These are phyloP conservation scores for Dillenia suffruticosa DNA, from an alignment of 164 flowering plant species.

Conservation along the genomic window DNA sequence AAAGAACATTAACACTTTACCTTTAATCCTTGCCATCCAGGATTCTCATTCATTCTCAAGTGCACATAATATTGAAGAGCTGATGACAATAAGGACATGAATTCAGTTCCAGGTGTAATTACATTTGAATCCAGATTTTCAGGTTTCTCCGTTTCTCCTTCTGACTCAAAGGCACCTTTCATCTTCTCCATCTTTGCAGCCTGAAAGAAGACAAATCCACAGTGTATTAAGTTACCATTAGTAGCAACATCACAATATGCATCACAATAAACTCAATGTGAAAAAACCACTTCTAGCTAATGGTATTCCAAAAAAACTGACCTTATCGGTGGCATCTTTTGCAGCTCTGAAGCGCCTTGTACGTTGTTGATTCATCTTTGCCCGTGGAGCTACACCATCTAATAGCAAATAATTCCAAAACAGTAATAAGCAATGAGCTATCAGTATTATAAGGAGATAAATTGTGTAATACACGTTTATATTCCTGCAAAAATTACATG, in stretches of 20 bases:
- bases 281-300: neutral
- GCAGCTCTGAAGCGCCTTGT: slow-evolving; percentile 45
- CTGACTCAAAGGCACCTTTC: slow-evolving; percentile 13
- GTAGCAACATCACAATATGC: too few relatives aligned
- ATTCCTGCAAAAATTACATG: neutral
- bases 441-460: neutral
- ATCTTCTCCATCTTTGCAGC: slow-evolving; percentile 20
- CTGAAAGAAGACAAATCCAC: slow-evolving; percentile 2
- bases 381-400: slow-evolving; percentile 57
- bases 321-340: slow-evolving; percentile 35
- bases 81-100: slow-evolving; percentile 44
- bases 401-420: neutral
- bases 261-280: neutral
- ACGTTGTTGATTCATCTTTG: slow-evolving; percentile 58
- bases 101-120: slow-evolving; percentile 64
- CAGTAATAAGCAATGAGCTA: neutral
- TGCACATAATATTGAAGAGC: slow-evolving; percentile 45
- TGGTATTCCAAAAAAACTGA: slow-evolving; percentile 7
- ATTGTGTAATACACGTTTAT: neutral
- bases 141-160: slow-evolving; percentile 14
- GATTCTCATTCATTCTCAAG: slow-evolving; percentile 34
- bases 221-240: neutral
- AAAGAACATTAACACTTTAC: slow-evolving; percentile 12
- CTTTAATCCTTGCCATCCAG: slow-evolving; percentile 52
- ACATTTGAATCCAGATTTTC: slow-evolving; percentile 41